phyloP scores from a whole-genome alignment of 2,329 filamentous ascomycete genomes.

The Sporothrix schenckii region DNA sequence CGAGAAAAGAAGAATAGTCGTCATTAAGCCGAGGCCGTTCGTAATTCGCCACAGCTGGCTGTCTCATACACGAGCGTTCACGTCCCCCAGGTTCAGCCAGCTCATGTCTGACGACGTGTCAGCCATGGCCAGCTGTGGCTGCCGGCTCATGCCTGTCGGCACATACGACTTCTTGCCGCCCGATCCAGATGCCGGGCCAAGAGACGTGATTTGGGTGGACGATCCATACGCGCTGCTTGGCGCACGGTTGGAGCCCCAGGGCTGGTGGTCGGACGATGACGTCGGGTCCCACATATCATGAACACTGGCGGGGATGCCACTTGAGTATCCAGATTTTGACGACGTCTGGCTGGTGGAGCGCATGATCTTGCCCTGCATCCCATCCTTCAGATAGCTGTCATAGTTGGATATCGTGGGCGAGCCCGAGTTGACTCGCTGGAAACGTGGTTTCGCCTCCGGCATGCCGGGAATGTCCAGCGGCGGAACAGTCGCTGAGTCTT shows the following conservation, averaged over 20 bases:
- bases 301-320: slow-evolving; percentile 67
- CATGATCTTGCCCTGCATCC: slow-evolving; percentile 64
- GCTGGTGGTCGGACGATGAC: slow-evolving; percentile 45
- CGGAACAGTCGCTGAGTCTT: slow-evolving; percentile 70
- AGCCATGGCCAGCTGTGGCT: slow-evolving; percentile 56
- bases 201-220: slow-evolving; percentile 49
- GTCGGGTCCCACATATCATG: slow-evolving; percentile 60
- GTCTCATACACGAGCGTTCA: slow-evolving; percentile 30
- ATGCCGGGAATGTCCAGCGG: slow-evolving; percentile 61
- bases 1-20: slow-evolving; percentile 25
- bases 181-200: slow-evolving; percentile 43
- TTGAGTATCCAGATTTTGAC: slow-evolving; percentile 60
- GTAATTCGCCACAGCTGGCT: background rate
- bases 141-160: slow-evolving; percentile 49
- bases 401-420: slow-evolving; percentile 71
- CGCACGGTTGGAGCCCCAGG: slow-evolving; percentile 56
- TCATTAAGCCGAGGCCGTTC: slow-evolving; percentile 14
- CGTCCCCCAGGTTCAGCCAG: slow-evolving; percentile 72
- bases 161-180: slow-evolving; percentile 30
- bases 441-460: slow-evolving; percentile 59
- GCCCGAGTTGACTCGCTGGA: slow-evolving; percentile 68
- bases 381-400: slow-evolving; percentile 55
- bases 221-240: slow-evolving; percentile 57
- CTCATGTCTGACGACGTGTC: slow-evolving; percentile 69
- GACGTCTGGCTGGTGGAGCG: slow-evolving; percentile 57